Evolutionary conservation across 768 basidiomycete genomes (phyloP), one percentile per base, ranked within the genome.

Genomic region (Xerocomellus chrysenteron): DNA sequence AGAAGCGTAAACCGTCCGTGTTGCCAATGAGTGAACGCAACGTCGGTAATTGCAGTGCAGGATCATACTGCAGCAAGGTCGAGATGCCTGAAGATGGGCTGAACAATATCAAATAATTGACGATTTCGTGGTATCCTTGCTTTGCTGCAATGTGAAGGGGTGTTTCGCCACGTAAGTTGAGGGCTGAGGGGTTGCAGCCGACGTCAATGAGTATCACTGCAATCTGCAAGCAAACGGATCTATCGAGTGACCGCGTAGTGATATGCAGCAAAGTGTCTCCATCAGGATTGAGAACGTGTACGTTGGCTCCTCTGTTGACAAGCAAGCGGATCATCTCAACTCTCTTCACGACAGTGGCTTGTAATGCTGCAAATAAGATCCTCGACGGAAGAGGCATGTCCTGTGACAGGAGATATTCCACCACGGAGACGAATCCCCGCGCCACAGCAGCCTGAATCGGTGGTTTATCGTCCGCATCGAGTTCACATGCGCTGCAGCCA

Each of bases 181-280:
- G 7, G 3, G 17, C 14, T 7, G 9, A 37, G 2, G 57, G 49
- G 6, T 51, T 11, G 17, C 40, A 56, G 2, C 44, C 37, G 7
- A 3, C 28, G 3, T 50, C 45, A 16, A 58, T 11, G 10, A 58
- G 32, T 17, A 37, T 37, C 16, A 35, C 8, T 6, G 45, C 26
- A 5, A 59, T 54, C 26, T 54, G 45, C 24, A 44, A 8, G 32
- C 44, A 42, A 36, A 50, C 9, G 0, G 24, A 50, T 50, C 14
- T 32, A 17, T 56, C 37, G n/a, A 14, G 24, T 4, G 47, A 56
- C 6, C 28, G 47, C 33, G 35, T 36, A 32, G 12, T 5, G 7
- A n/a, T 11, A 3, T 61, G 60, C 24, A 61, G 16, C 2, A 61
- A 5, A 3, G 39, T 11, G 3, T 61, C 51, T 10, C 50, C 58